phyloP scores from a whole-genome alignment of 192 early-diverging fungal genomes.

The Lunasporangiospora selenospora region DNA sequence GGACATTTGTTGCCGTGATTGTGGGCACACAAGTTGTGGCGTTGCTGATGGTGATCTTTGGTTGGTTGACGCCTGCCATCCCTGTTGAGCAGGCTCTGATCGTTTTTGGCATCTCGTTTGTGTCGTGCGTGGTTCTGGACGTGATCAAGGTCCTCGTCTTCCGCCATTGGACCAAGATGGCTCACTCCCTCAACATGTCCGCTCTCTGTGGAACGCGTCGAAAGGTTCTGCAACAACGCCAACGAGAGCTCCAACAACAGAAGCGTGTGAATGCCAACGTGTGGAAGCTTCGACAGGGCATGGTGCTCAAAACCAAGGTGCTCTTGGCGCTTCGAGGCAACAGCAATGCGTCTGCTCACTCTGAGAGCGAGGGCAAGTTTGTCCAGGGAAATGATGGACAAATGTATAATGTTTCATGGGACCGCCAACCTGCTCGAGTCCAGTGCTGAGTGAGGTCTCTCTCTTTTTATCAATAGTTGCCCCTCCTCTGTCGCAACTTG shows the following conservation, averaged over 20 bases:
- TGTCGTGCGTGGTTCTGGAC: conserved; percentile 67
- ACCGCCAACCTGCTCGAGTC: conserved; percentile 8
- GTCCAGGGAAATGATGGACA: too few species aligned
- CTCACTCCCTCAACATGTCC: conserved; percentile 19
- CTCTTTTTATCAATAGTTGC: background rate
- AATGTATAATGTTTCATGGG: conserved; percentile 36
- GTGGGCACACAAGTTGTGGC: conserved; percentile 77
- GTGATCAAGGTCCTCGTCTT: conserved; percentile 66
- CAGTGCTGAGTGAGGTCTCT: background rate
- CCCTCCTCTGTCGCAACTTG: background rate
- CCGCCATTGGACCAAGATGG: conserved; percentile 17
- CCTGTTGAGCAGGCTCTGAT: conserved; percentile 55
- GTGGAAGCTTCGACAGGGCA: conserved; percentile 22
- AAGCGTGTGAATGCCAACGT: conserved; percentile 20
- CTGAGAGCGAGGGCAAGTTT: too few species aligned
- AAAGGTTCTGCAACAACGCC: conserved; percentile 20
- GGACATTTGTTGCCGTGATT: conserved; percentile 64
- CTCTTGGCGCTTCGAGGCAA: conserved; percentile 21
- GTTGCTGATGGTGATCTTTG: conserved; percentile 58
- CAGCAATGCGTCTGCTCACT: conserved; percentile 16
- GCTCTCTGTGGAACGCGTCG: conserved; percentile 33
- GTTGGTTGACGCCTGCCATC: conserved; percentile 49
- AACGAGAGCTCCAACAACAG: conserved; percentile 4
- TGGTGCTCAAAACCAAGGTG: conserved; percentile 26
- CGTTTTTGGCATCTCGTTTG: conserved; percentile 62